These are phyloP conservation scores for Chaetothyriales sp. DNA, from an alignment of 2,329 filamentous ascomycete species.

Conservation along the genomic window DNA sequence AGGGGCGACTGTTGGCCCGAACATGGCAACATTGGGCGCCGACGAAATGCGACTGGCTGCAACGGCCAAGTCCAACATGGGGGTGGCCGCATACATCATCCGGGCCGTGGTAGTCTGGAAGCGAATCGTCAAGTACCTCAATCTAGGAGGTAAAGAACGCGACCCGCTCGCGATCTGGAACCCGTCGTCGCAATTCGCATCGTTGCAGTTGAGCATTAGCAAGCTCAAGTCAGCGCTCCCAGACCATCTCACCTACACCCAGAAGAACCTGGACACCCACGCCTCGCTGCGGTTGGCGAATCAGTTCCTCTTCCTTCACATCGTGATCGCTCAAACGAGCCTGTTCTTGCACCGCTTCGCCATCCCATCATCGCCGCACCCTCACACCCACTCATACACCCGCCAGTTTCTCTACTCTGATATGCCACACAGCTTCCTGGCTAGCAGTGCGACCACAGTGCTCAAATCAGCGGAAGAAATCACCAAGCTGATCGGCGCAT, in stretches of 20 bases:
- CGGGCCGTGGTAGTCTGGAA: slow-evolving; percentile 79
- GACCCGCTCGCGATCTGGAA: slow-evolving; percentile 71
- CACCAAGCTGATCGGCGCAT: slow-evolving; percentile 66
- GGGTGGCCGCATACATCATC: slow-evolving; percentile 80
- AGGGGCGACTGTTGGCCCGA: background rate
- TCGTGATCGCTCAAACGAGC: slow-evolving; percentile 75
- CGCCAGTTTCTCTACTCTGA: slow-evolving; percentile 40
- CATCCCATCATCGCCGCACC: slow-evolving; percentile 46
- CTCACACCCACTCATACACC: slow-evolving; percentile 13
- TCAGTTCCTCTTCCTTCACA: slow-evolving; percentile 84
- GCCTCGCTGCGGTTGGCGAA: slow-evolving; percentile 73
- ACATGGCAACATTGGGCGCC: slow-evolving; percentile 1
- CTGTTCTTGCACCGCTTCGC: slow-evolving; percentile 84
- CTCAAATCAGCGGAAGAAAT: slow-evolving; percentile 76
- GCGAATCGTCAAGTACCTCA: slow-evolving; percentile 73
- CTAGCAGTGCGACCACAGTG: slow-evolving; percentile 57
- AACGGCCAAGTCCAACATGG: slow-evolving; percentile 61
- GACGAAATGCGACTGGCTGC: slow-evolving; percentile 1
- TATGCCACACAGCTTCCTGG: slow-evolving; percentile 63
- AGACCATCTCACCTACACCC: slow-evolving; percentile 53
- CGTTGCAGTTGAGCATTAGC: slow-evolving; percentile 55
- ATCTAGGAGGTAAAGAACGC: slow-evolving; percentile 69
- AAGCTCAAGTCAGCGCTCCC: slow-evolving; percentile 57
- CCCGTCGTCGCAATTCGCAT: slow-evolving; percentile 57
- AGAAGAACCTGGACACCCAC: slow-evolving; percentile 72